These are phyloP conservation scores for Smittium culicis DNA, from an alignment of 371 early-diverging fungal genomes.

Conservation along the genomic window DNA sequence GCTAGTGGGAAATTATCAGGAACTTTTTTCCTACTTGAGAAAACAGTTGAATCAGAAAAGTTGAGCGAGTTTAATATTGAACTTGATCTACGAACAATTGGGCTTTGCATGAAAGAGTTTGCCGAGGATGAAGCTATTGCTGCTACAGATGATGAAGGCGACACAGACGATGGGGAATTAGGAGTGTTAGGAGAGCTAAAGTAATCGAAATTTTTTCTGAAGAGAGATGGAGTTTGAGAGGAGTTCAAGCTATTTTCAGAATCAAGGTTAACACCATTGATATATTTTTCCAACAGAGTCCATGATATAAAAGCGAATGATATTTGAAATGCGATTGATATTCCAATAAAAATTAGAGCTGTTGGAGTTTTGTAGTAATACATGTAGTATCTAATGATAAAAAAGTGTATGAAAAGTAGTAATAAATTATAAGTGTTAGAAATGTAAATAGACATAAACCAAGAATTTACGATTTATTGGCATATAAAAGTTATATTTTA, in stretches of 20 bases:
- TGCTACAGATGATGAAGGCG: not conserved
- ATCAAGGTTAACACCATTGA: too few relatives aligned
- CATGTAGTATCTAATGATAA: too few relatives aligned
- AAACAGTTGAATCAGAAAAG: not conserved
- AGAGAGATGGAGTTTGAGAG: too few relatives aligned
- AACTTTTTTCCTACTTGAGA: not conserved
- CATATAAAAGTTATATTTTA: too few relatives aligned
- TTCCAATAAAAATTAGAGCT: slow-evolving; percentile 44
- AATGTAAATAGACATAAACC: too few relatives aligned
- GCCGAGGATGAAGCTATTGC: not conserved
- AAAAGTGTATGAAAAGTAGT: too few relatives aligned
- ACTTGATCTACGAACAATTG: not conserved
- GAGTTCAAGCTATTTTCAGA: too few relatives aligned
- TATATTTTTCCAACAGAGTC: slow-evolving; percentile 37
- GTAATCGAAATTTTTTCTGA: too few relatives aligned
- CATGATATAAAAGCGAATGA: slow-evolving; percentile 52
- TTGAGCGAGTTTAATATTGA: not conserved
- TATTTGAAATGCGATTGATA: slow-evolving; percentile 62
- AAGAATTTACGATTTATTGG: too few relatives aligned
- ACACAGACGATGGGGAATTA: too few relatives aligned
- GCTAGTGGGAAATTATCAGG: not conserved
- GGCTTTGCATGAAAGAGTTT: not conserved
- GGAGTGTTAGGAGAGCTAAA: too few relatives aligned
- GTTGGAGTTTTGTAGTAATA: slow-evolving; percentile 70
- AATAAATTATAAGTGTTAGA: too few relatives aligned